Conservation (phyloP, 164 flowering plant genomes). For the Amborella trichopoda region DNA sequence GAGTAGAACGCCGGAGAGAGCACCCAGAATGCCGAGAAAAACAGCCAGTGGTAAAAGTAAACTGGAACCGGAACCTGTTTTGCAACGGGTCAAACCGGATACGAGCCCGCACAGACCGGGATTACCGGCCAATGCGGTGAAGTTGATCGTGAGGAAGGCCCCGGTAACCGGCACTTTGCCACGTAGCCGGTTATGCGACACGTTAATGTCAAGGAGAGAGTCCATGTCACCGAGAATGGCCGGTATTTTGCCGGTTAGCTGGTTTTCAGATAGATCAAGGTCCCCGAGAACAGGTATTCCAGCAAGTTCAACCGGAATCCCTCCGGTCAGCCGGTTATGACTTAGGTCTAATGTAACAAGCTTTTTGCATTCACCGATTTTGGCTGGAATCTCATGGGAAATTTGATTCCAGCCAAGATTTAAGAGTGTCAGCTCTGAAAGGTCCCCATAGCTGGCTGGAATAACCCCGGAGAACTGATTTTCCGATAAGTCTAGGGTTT, state of each 20-base stretch:
- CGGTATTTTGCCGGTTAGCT: conserved; percentile 40
- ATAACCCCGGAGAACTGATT: conserved; percentile 40
- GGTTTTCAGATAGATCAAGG: conserved; percentile 39
- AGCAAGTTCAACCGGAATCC: conserved; percentile 26
- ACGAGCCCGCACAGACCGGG: conserved; percentile 38
- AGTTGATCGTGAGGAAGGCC: conserved; percentile 56
- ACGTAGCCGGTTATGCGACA: conserved; percentile 33
- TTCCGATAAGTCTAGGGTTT: too few species aligned
- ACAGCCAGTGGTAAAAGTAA: conserved; percentile 26
- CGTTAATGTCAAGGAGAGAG: conserved; percentile 21
- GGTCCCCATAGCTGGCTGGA: conserved; percentile 28
- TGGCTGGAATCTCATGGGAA: conserved; percentile 26
- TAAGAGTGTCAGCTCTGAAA: conserved; percentile 20
- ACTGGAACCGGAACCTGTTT: conserved; percentile 18
- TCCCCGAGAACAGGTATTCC: conserved; percentile 16
- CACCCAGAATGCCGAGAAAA: conserved; percentile 10
- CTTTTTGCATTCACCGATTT: conserved; percentile 29
- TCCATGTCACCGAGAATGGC: conserved; percentile 13
- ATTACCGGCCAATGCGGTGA: conserved; percentile 53
- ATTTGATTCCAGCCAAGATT: conserved; percentile 34
- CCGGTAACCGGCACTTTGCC: conserved; percentile 40
- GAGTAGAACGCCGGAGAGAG: conserved; percentile 4
- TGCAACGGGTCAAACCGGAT: conserved; percentile 56
- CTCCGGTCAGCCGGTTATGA: conserved; percentile 30
- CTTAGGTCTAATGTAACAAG: conserved; percentile 25